A percentile compares a stretch with the other conserved stretches of the same genome.
phyloP scores from a whole-genome alignment of 805 yeast species.

The Ogataea thermomethanolica region DNA sequence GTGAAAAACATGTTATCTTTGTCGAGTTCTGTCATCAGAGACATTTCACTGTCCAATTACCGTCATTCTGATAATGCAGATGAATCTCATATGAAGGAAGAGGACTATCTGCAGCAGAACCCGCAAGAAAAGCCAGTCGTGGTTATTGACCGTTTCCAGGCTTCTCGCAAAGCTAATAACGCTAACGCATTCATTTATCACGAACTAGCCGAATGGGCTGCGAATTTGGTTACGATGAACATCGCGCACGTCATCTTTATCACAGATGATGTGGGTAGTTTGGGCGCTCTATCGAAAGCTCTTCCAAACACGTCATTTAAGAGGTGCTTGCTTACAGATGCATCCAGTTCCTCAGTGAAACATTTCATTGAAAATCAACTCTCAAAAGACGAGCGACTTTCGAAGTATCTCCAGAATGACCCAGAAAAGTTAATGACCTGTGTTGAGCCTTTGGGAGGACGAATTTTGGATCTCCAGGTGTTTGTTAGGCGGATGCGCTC shows the following conservation, averaged over 20 bases:
- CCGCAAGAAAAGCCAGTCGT: conserved; percentile 85
- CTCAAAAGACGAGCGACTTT: conserved; percentile 24
- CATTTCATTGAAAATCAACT: conserved; percentile 63
- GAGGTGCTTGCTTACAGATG: conserved; percentile 72
- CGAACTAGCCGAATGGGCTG: conserved; percentile 86
- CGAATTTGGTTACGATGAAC: conserved; percentile 68
- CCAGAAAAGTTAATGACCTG: conserved; percentile 46
- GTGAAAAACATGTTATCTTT: conserved; percentile 75
- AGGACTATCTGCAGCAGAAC: conserved; percentile 77
- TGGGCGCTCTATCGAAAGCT: conserved; percentile 62
- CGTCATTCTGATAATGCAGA: conserved; percentile 26
- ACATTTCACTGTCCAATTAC: conserved; percentile 50
- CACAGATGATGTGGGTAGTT: conserved; percentile 79
- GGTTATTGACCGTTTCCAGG: conserved; percentile 70
- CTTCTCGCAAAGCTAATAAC: conserved; percentile 51
- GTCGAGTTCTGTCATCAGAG: conserved; percentile 69
- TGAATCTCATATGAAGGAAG: conserved; percentile 50
- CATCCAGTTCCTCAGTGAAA: conserved; percentile 65
- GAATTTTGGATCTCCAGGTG: conserved; percentile 90
- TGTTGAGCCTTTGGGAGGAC: conserved; percentile 82
- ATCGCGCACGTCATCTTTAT: conserved; percentile 86
- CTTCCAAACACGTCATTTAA: conserved; percentile 88
- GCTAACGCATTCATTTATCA: conserved; percentile 64
- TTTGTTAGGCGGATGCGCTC: conserved; percentile 82
- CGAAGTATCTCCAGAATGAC: conserved; percentile 19